These are phyloP conservation scores for Aspergillaceae sp. DNA, from an alignment of 2,329 filamentous ascomycete genomes.

Conservation along the genomic window DNA sequence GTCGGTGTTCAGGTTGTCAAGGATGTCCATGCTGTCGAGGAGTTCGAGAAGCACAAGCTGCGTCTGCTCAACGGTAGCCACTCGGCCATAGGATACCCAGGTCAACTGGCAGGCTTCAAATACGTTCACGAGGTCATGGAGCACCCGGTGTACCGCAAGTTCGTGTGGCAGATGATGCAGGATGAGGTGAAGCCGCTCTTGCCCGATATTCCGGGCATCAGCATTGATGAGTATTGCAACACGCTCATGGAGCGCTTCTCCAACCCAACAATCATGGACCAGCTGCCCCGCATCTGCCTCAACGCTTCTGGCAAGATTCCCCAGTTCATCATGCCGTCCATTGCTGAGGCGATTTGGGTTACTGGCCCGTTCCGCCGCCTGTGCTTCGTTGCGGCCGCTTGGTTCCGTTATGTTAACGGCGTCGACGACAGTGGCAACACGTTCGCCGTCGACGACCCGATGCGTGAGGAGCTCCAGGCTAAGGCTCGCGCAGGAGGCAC, in stretches of 20 bases:
- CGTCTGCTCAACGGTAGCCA: slow-evolving; percentile 48
- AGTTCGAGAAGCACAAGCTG: slow-evolving; percentile 51
- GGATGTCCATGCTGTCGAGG: slow-evolving; percentile 45
- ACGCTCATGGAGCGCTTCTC: slow-evolving; percentile 48
- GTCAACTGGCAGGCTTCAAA: slow-evolving; percentile 45
- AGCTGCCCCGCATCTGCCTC: slow-evolving; percentile 45
- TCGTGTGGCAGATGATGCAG: slow-evolving; percentile 49
- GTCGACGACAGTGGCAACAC: slow-evolving; percentile 41
- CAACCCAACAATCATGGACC: slow-evolving; percentile 50
- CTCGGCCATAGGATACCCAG: slow-evolving; percentile 46
- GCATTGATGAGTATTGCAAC: slow-evolving; percentile 46
- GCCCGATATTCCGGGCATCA: slow-evolving; percentile 43
- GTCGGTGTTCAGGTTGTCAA: slow-evolving; percentile 46
- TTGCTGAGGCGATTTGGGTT: slow-evolving; percentile 38
- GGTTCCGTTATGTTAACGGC: slow-evolving; percentile 47
- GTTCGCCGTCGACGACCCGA: slow-evolving; percentile 39
- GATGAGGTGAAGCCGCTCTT: slow-evolving; percentile 47
- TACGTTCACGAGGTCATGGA: slow-evolving; percentile 49
- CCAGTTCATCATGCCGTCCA: slow-evolving; percentile 34
- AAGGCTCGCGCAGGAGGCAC: slow-evolving; percentile 38
- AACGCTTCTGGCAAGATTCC: slow-evolving; percentile 49
- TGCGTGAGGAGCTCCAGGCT: slow-evolving; percentile 41
- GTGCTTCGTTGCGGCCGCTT: slow-evolving; percentile 42
- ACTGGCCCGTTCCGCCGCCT: slow-evolving; percentile 40
- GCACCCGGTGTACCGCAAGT: slow-evolving; percentile 40